Evolutionary conservation across 2,329 filamentous ascomycete genomes (phyloP), one percentile per base, ranked within the genome.

Genomic region (Sordariomycetes sp.): DNA sequence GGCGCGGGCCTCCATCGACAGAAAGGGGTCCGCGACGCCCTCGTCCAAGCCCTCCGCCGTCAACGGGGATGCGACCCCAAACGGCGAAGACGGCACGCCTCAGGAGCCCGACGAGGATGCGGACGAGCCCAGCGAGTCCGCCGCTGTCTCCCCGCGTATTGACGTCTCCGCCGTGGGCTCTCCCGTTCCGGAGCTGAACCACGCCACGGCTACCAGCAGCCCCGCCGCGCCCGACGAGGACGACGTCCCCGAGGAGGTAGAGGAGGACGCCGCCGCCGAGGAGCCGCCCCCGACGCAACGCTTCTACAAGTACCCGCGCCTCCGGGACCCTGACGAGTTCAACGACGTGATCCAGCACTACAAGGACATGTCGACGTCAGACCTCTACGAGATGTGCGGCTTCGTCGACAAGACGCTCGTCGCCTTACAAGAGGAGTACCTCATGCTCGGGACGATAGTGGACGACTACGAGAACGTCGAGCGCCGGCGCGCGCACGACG

Each of bases 401-500:
- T 70, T 73, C 32, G 68, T 75, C 56, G 76, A 75, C 59, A 62
- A 73, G 25, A 71, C 72, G 2, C 63, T 84, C 55, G 65, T 70
- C n/a, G 68, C 74, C 22, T 82, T 76, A 72, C 77, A 84, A 61
- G 65, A 72, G 1, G 81, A 84, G 62, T 83, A 73, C 68, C 71
- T 70, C n/a, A 68, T 72, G 1, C 66, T 80, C 2, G 73, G 73
- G 36, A 75, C 74, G 58, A 65, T 77, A 13, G 74, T 80, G 1
- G 79, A 82, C 56, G 79, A 83, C 60, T 74, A 80, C 55, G 80
- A 82, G 61, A 82, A 82, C 61, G 72, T 79, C 0, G 69, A 73
- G 42, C 75, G 78, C 24, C 76, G 79, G 25, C 70, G 71, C 17
- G 69, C 70, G 42, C 67, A 72, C 34, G 70, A 70, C 8, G 64